phyloP scores from a whole-genome alignment of 176 grass and related monocot genomes.

The Alloteropsis semialata region DNA sequence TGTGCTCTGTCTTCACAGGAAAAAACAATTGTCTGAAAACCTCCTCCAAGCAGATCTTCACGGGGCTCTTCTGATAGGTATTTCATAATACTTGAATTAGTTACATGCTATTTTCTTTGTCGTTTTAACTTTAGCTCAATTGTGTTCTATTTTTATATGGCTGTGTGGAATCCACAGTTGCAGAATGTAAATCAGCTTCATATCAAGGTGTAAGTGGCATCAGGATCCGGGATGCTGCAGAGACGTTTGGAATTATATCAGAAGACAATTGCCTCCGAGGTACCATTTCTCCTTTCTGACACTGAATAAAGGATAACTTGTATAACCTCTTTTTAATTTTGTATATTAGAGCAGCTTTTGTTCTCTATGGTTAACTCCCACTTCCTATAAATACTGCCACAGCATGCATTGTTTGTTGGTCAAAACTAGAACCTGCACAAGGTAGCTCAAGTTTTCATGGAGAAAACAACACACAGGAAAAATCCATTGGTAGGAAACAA shows the following conservation, averaged over 20 bases:
- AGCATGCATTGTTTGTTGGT: too few species aligned
- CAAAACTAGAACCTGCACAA: too few species aligned
- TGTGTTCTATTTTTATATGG: not conserved
- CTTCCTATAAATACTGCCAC: not conserved
- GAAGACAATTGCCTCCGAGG: slow-evolving; percentile 64
- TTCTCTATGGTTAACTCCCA: slow-evolving; percentile 3
- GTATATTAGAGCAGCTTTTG: not conserved
- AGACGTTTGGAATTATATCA: slow-evolving; percentile 84
- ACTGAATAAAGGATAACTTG: not conserved
- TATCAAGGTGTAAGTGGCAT: slow-evolving; percentile 69
- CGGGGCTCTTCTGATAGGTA: slow-evolving; percentile 66
- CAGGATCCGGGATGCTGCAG: slow-evolving; percentile 75
- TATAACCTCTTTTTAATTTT: slow-evolving; percentile 6
- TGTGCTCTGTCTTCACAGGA: slow-evolving; percentile 37
- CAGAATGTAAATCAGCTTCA: slow-evolving; percentile 56
- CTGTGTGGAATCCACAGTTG: slow-evolving; percentile 39
- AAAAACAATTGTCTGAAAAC: slow-evolving; percentile 58
- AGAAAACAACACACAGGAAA: too few species aligned
- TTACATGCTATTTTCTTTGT: not conserved
- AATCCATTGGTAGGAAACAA: too few species aligned
- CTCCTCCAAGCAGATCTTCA: slow-evolving; percentile 80
- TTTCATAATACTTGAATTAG: slow-evolving; percentile 13
- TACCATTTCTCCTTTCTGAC: slow-evolving; percentile 18
- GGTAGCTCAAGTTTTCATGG: too few species aligned
- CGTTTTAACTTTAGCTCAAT: not conserved